These are phyloP conservation scores for Paratrimastix pyriformis DNA, from an alignment of 78 protist genomes.

Conservation along the genomic window DNA sequence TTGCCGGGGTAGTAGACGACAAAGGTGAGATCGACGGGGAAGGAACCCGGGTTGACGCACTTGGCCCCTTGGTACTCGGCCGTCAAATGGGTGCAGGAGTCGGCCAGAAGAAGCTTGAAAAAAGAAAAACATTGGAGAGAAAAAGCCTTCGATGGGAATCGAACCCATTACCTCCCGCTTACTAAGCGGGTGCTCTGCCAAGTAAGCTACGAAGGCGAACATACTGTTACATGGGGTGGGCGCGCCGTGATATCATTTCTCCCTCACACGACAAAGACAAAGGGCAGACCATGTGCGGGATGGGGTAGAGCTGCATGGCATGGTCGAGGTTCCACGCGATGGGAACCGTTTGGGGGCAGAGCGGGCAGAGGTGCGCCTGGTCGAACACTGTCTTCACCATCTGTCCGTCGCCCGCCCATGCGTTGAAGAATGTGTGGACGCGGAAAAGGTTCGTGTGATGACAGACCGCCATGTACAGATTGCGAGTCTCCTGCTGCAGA, in stretches of 20 bases:
- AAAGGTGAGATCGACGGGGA: background rate
- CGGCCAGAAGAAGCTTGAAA: no score
- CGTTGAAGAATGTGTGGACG: background rate
- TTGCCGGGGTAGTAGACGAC: no score
- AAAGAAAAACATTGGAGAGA: background rate
- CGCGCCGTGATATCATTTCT: background rate
- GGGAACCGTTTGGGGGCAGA: constrained; percentile 47
- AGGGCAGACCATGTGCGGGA: constrained; percentile 43
- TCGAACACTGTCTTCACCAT: constrained; percentile 26
- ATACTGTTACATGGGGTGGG: background rate
- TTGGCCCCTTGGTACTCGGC: background rate
- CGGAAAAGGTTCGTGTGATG: background rate
- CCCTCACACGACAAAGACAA: background rate
- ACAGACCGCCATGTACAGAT: no score
- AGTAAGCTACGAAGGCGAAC: no score
- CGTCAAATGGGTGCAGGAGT: no score
- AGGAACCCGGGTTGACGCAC: constrained; percentile 1
- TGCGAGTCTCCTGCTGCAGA: no score
- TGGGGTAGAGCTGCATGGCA: constrained; percentile 45
- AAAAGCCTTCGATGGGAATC: no score
- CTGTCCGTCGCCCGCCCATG: background rate
- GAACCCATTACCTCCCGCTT: no score
- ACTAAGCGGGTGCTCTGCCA: no score
- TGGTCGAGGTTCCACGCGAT: constrained; percentile 57
- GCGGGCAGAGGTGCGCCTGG: constrained; percentile 49